Conservation (phyloP, 2,329 filamentous ascomycete genomes). For the Gaeumannomyces sp. region DNA sequence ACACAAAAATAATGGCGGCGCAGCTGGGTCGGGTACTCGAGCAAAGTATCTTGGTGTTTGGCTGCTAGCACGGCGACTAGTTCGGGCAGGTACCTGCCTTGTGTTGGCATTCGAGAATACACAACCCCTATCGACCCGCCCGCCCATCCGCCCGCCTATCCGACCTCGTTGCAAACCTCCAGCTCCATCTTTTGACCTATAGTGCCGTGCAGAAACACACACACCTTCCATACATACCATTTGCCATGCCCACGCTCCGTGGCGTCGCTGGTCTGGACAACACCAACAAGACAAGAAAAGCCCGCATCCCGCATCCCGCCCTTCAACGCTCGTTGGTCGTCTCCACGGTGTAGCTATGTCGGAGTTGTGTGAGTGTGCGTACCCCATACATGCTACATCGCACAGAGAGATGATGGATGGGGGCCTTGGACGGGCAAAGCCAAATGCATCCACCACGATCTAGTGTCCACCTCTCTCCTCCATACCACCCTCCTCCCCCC, state of each 20-base stretch:
- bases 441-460: background rate
- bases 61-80: too few relatives aligned
- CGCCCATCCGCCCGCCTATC: background rate
- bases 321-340: background rate
- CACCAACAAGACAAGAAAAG: conserved; percentile 3
- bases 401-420: background rate
- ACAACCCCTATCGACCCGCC: background rate
- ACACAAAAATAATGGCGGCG: background rate
- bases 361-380: background rate
- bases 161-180: background rate
- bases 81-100: too few relatives aligned
- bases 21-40: too few relatives aligned
- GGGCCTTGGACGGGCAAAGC: background rate
- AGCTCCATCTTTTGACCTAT: background rate
- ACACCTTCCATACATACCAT: too few relatives aligned
- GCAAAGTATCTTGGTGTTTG: too few relatives aligned
- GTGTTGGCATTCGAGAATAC: background rate
- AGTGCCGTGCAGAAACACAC: background rate
- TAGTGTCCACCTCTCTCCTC: background rate
- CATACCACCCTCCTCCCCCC: background rate
- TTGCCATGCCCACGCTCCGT: background rate
- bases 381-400: background rate
- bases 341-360: background rate
- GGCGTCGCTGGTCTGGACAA: background rate
- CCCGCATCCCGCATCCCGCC: background rate